Conservation (phyloP, 768 basidiomycete species). For the Amanita inopinata region DNA sequence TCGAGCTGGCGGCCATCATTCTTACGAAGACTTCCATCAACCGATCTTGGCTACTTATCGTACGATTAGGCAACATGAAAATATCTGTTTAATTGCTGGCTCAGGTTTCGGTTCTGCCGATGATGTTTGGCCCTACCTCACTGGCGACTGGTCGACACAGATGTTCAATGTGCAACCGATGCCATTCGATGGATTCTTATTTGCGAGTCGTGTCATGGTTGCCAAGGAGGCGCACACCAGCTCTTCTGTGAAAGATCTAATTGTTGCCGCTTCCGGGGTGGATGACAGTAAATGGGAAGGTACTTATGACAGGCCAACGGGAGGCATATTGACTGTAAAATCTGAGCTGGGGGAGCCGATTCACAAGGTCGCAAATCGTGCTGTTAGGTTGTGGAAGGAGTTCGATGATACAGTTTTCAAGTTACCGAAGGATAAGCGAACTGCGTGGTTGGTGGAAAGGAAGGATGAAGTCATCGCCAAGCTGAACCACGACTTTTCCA, state of each 20-base stretch:
- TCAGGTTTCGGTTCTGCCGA: constrained; percentile 94
- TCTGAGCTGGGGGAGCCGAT: constrained; percentile 99
- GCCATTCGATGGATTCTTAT: constrained; percentile 98
- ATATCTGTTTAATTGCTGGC: constrained; percentile 86
- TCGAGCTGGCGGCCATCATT: constrained; percentile 97
- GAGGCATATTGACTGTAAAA: constrained; percentile 92
- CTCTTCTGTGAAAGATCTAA: constrained; percentile 91
- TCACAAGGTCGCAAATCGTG: constrained; percentile 97
- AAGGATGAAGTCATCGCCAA: constrained; percentile 85
- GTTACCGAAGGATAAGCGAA: constrained; percentile 91
- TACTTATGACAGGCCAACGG: constrained; percentile 89
- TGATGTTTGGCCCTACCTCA: constrained; percentile 94
- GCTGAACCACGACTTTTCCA: constrained; percentile 91
- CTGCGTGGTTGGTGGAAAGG: constrained; percentile 77
- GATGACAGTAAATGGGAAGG: constrained; percentile 87
- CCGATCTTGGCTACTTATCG: constrained; percentile 87
- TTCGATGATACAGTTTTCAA: constrained; percentile 96
- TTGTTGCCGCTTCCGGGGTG: constrained; percentile 90
- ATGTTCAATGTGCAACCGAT: constrained; percentile 82
- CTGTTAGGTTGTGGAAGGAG: constrained; percentile 97
- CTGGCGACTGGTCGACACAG: constrained; percentile 87
- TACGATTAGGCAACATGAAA: constrained; percentile 78
- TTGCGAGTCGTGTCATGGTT: constrained; percentile 96
- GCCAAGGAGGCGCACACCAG: constrained; percentile 97
- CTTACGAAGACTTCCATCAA: constrained; percentile 97